Evolutionary conservation across 805 yeast species (phyloP), one percentile per base, ranked within the genome.

Genomic region (Kazachstania psychrophila): DNA sequence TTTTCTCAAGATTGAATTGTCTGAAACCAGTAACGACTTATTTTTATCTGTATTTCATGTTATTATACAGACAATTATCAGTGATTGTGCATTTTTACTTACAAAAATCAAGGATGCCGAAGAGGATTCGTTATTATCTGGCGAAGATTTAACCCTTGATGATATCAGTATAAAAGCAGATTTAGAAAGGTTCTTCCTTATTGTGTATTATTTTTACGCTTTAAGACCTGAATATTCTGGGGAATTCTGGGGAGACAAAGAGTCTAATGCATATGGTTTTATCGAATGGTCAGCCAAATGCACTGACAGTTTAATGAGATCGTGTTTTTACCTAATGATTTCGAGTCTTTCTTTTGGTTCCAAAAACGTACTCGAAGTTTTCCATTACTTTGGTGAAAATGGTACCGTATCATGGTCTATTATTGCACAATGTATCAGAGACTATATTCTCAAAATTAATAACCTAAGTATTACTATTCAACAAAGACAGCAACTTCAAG

Each of bases 201-300:
- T 89, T 3, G 66, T 85, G 40, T 79, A 78, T 29, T 82, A 72
- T 53, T 66, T 85, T 6, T 87, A 80, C 54, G 64, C 71, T 19
- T 68, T 72, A 13, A 67, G 94, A 39, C 75, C 78, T 1, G 69
- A 70, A 1, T 60, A 78, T 6, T 71, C 82, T 11, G 50, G 66
- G 2, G 60, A 62, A 10, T 81, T 84, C 51, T 88, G 95, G 94
- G 55, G 59, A 10, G 84, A 80, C 44, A 64, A 72, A 14, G 76
- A 71, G 36, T 72, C 79, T 11, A 77, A 77, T 39, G 65, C 85
- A 2, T 69, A 74, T 50, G 96, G 95, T 0, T 88, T 92, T 46
- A 65, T 89, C 28, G 74, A 73, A 38, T 92, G 97, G 97, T 94
- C 94, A 0, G 68, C 92, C 2, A 76, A 75, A 41, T 77, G 83